Evolutionary conservation across 176 grass and related monocot genomes (phyloP), one percentile per base, ranked within the genome.

Genomic region (Tuctoria greenei): DNA sequence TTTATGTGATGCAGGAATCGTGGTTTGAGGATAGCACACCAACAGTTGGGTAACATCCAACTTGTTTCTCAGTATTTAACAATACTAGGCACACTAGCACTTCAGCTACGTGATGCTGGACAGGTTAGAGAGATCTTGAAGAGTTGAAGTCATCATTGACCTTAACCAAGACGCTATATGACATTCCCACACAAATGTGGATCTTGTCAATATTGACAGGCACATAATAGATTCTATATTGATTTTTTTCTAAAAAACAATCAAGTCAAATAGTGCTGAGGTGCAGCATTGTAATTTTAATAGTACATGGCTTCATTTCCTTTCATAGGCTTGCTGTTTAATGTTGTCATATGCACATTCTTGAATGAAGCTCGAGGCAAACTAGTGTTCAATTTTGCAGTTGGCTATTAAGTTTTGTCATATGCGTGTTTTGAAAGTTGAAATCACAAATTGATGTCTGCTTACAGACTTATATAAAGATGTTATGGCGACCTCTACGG

Each of bases 41-140:
- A 94, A 83, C 89, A 98, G 76, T 84, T 98, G 72, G 89, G 95
- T 73, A 98, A 98, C 73, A 98, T 98, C 64, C 89, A 98, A 77
- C 86, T 98, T 71, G 95, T 98, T 89, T 98, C 95, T 66, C 95
- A 98, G 77, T 98, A 92, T 84, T 75, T 98, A 78, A 98, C 95
- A 57, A 90, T 98, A 65, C 74, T 98, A 43, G 95, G 95, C 54
- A 94, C 95, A 28, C 72, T 98, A 77, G 95, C 95, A 40, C 86
- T 98, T 84, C 95, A 98, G 60, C 82, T 98, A 70, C 95, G 92
- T 64, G 95, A 98, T 24, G 85, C 67, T 56, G 91, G 74, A 76
- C 95, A 98, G 50, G 91, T 91, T 79, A 91, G 89, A 85, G 95
- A 98, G 82, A 98, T 98, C 69, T 77, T 98, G 46, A 98, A 98